These are phyloP conservation scores for Apiospora sp. DNA, from an alignment of 2,329 filamentous ascomycete genomes.

Conservation along the genomic window DNA sequence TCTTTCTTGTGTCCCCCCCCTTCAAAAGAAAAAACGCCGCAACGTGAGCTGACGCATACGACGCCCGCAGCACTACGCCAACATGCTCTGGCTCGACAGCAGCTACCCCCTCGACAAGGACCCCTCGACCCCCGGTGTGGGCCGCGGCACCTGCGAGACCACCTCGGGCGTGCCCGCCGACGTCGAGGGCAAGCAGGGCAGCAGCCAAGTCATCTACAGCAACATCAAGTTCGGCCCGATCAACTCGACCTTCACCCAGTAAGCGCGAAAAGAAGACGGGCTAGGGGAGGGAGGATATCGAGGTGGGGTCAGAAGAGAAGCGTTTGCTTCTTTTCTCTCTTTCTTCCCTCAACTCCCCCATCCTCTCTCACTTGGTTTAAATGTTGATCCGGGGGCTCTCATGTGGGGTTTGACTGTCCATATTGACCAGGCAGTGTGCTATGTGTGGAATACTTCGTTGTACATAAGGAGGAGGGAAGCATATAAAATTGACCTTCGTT, in stretches of 20 bases:
- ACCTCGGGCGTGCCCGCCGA: slow-evolving; percentile 54
- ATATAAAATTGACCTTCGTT: slow-evolving; percentile 17
- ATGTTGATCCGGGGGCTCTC: neutral
- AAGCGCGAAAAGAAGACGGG: neutral
- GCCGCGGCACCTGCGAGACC: slow-evolving; percentile 55
- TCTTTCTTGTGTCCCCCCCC: too few relatives aligned
- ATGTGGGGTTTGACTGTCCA: neutral
- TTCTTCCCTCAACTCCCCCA: neutral
- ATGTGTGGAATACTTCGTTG: neutral
- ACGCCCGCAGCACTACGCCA: slow-evolving; percentile 51
- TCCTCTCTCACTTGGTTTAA: neutral
- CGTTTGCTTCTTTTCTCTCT: neutral
- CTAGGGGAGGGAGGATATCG: neutral
- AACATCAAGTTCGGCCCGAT: slow-evolving; percentile 58
- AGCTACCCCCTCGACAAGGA: slow-evolving; percentile 49
- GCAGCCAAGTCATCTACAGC: slow-evolving; percentile 53
- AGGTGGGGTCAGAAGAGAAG: neutral
- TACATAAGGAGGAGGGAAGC: neutral
- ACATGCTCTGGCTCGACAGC: slow-evolving; percentile 69
- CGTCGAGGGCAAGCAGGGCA: slow-evolving; percentile 48
- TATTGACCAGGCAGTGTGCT: neutral
- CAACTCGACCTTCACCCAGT: slow-evolving; percentile 49
- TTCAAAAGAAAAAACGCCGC: too few relatives aligned
- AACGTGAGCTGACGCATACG: neutral
- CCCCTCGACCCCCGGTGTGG: slow-evolving; percentile 47